Base-by-base conservation (phyloP, 2,329 filamentous ascomycete genomes). In the Didymella exigua region DNA sequence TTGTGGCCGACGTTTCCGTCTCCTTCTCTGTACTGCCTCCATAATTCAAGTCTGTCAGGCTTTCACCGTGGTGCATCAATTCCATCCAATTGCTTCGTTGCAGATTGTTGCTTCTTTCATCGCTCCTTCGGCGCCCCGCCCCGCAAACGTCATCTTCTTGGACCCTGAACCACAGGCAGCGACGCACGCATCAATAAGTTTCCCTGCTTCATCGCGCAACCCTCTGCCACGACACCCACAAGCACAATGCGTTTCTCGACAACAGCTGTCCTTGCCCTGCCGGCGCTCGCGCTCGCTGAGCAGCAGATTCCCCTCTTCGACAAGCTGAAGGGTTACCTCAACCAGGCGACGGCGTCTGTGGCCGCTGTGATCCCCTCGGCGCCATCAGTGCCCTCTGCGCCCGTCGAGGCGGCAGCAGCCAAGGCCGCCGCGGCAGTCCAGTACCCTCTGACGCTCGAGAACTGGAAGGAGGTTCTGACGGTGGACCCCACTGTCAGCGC, bases 381-480 rank as follows among this genome's bases (percentile, higher is more conserved):
- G 45, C 68, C 72, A 3, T 55, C 52, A 16, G 46, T 47, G 41
- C 54, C 54, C 29, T 71, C 72, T 31, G 58, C 66, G 48, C 70
- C 73, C 4, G 49, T 81, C 62, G 76, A 81, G 43, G 79, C 80
- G 27, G 79, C 78, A 38, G 79, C 79, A 44, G 78, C 81, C 29
- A 83, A 82, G 68, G 76, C 80, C n/a, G 83, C 81, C 2, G 72
- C 75, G 40, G 75, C 77, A 60, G 80, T 81, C 42, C 77, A 88
- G 59, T 77, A 84, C 71, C 72, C 82, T 44, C 73, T 93, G 64
- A 87, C 85, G 5, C 79, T 91, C 53, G 78, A 86, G 61, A 89
- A 88, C 81, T 91, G 89, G 88, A 84, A 87, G 73, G 77, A 87
- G 23, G 84, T 86, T 2, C 79, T 93, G 56, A 86, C 79, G 45